These are phyloP conservation scores for Citeromyces siamensis DNA, from an alignment of 1,139 yeast species.

Conservation along the genomic window DNA sequence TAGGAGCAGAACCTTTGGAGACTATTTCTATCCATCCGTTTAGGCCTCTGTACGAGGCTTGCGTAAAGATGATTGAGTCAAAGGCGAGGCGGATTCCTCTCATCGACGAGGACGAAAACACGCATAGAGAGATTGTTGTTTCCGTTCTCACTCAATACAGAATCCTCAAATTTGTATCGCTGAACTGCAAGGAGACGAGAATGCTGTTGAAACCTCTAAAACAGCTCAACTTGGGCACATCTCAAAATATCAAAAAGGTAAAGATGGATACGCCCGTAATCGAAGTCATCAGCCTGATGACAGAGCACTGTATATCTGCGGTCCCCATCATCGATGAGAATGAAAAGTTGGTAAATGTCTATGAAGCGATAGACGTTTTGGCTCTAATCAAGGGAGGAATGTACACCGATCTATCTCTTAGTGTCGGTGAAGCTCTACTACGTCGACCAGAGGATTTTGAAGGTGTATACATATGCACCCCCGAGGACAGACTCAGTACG, in stretches of 20 bases:
- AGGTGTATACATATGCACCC: conserved; percentile 94
- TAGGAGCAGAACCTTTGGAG: conserved; percentile 83
- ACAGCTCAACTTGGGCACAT: conserved; percentile 51
- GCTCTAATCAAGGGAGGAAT: conserved; percentile 92
- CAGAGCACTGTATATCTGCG: conserved; percentile 74
- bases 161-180: conserved; percentile 87
- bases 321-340: conserved; percentile 84
- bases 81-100: conserved; percentile 91
- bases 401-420: conserved; percentile 78
- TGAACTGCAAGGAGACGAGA: conserved; percentile 91
- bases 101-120: conserved; percentile 88
- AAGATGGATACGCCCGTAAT: conserved; percentile 89
- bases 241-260: conserved; percentile 58
- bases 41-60: conserved; percentile 83
- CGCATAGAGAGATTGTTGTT: conserved; percentile 89
- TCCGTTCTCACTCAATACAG: conserved; percentile 94
- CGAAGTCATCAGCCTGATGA: conserved; percentile 78
- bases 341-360: conserved; percentile 72
- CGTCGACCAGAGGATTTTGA: conserved; percentile 94
- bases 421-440: conserved; percentile 94
- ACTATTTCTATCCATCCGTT: conserved; percentile 88
- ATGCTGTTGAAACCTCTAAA: conserved; percentile 68
- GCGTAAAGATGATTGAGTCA: conserved; percentile 81
- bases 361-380: conserved; percentile 92
- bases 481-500: conserved; percentile 76